Evolutionary conservation across 139 green algal genomes (phyloP).

Genomic region (Closterium sp.): DNA sequence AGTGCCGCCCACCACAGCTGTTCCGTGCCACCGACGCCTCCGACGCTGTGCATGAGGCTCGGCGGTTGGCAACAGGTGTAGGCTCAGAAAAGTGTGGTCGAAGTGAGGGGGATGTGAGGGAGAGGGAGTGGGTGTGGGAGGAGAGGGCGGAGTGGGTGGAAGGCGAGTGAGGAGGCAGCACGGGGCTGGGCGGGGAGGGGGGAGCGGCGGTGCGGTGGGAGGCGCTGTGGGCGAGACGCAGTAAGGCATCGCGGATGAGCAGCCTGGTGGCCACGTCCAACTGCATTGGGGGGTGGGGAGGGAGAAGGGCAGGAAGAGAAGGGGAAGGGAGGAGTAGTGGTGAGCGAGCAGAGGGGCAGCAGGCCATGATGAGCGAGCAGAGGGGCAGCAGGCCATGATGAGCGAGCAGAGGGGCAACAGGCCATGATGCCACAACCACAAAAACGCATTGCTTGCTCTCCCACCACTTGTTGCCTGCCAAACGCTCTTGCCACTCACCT

Average conservation of each 20-base stretch:
- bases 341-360: background rate
- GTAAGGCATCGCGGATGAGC: background rate
- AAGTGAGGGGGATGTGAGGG: background rate
- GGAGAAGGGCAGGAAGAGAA: background rate
- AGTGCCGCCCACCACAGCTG: background rate
- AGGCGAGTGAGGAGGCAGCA: background rate
- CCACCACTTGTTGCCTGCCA: too few species aligned
- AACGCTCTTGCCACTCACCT: too few species aligned
- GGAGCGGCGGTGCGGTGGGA: background rate
- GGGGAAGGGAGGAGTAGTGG: background rate
- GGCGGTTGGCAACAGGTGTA: background rate
- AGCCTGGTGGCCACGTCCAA: background rate
- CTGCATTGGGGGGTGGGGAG: background rate
- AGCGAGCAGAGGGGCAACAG: too few species aligned
- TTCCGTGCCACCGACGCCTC: background rate
- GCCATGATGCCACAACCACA: too few species aligned
- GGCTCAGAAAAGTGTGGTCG: background rate
- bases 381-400: too few species aligned
- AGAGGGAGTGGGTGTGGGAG: background rate
- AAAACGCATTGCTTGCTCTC: too few species aligned
- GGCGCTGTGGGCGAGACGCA: background rate
- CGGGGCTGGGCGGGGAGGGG: too few species aligned
- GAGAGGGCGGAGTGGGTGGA: too few species aligned
- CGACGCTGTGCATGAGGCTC: background rate
- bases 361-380: background rate